Conservation (phyloP, 768 basidiomycete species). For the Cystoderma amianthinum region DNA sequence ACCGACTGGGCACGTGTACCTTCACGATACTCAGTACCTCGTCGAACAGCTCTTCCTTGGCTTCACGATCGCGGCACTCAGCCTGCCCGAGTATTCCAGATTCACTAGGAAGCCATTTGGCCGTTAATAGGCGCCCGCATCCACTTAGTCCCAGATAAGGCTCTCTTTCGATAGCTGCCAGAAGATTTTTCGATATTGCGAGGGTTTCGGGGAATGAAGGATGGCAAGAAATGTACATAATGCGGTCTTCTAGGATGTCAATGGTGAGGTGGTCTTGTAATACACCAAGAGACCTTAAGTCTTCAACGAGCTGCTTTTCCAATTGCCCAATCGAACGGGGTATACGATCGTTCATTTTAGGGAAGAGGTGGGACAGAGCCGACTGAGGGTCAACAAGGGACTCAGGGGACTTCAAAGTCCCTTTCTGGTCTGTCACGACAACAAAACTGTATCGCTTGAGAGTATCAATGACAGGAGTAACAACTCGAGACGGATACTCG, state of each 20-base stretch:
- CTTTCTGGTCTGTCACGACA: background rate
- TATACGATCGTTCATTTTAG: conserved; percentile 7
- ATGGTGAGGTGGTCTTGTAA: conserved; percentile 20
- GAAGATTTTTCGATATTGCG: background rate
- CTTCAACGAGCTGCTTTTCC: conserved; percentile 8
- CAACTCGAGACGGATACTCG: background rate
- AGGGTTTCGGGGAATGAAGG: background rate
- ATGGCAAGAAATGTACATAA: conserved; percentile 20
- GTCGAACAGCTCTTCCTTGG: background rate
- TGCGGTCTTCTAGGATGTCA: conserved; percentile 26
- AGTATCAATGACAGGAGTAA: background rate
- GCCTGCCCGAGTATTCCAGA: background rate
- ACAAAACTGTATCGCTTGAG: background rate
- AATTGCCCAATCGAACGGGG: conserved; percentile 4
- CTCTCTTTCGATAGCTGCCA: background rate
- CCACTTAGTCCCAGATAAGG: background rate
- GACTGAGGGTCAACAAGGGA: conserved; percentile 25
- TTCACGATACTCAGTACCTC: background rate
- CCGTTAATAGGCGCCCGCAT: background rate
- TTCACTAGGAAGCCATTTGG: background rate
- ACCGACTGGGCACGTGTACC: background rate
- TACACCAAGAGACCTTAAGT: conserved; percentile 16
- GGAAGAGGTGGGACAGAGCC: conserved; percentile 18
- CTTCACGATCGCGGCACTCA: background rate
- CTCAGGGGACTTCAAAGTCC: conserved; percentile 9